Evolutionary conservation across 371 early-diverging fungal genomes (phyloP), one percentile per base, ranked within the genome.

Genomic region (Haplosporangium sp.): DNA sequence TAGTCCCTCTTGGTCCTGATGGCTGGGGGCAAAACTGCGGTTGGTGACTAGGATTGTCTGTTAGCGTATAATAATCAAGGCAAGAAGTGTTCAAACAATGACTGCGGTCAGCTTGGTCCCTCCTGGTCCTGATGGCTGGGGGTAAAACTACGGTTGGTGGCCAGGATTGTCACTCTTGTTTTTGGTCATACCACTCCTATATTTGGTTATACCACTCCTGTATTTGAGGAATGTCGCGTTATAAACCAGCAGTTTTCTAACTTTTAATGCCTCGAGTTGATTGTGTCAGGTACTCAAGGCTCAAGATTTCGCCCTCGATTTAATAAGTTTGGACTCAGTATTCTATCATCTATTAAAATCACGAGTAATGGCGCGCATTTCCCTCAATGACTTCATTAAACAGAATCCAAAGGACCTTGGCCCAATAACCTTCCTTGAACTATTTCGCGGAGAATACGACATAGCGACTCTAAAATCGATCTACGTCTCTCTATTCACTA

Each of bases 21-120:
- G 35, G 57, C 57, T 37, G 35, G 57, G 20, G 57, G 57, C 3
- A 56, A 56, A 56, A 56, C n/a, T 56, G 57, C 57, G 57, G 57
- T 56, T 20, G 35, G 57, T 38, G 37, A 56, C 57, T 34, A 56
- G 57, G 57, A 56, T 56, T 20, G 57, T 56, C 35, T 27, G 27
- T 27, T 27, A 27, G 27, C 27, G 27, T 27, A 1, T 27, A 27
- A 27, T 27, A 27, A 27, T 27, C 27, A 27, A 27, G 27, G 27
- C 27, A 27, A 27, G 27, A 27, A 27, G 27, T 27, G 27, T 35
- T 56, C 57, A 56, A 56, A 56, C 20, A 56, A 56, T 56, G 37
- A 56, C 2, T 56, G 57, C 20, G 20, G 57, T 56, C n/a, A 56
- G 57, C 37, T 34, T 56, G 27, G 57, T 56, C 10, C 57, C 57